Percentiles rank a stretch among this genome's conserved stretches.
These are phyloP conservation scores for Eudorina sp. DNA, from an alignment of 139 green algal species.

Conservation along the genomic window DNA sequence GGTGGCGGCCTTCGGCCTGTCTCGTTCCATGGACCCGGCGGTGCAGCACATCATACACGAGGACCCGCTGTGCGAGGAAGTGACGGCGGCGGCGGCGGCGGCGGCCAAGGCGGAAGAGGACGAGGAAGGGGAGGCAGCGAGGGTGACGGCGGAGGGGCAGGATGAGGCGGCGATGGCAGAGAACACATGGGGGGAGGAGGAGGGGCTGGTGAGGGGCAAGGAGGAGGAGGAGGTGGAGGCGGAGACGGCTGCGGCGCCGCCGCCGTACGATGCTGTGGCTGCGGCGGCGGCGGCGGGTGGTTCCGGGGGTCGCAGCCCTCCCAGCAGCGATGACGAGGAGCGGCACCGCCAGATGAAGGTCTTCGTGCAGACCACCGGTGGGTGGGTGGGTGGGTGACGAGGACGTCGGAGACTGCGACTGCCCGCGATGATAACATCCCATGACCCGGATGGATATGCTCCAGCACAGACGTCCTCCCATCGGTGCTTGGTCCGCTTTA, in stretches of 20 bases:
- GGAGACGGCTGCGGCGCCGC: neutral
- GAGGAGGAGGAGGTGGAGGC: no score
- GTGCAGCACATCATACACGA: slow-evolving; percentile 14
- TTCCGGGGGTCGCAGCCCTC: neutral
- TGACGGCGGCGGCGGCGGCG: neutral
- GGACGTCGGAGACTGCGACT: no score
- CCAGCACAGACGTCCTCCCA: no score
- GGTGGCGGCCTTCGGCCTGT: neutral
- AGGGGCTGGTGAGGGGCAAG: no score
- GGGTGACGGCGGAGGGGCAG: neutral
- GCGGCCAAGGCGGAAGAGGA: neutral
- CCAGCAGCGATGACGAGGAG: slow-evolving; percentile 8
- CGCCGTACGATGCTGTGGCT: neutral
- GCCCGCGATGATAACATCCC: no score
- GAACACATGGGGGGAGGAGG: no score
- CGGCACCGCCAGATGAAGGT: neutral
- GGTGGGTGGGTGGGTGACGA: no score
- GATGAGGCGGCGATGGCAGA: no score
- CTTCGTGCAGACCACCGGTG: slow-evolving; percentile 12
- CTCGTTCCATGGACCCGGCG: neutral
- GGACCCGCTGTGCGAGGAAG: neutral
- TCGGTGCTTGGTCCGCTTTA: no score
- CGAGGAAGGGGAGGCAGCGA: neutral
- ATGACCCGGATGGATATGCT: no score
- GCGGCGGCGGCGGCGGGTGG: neutral